Percentiles rank a stretch among this genome's conserved stretches.
Conservation (phyloP, 768 basidiomycete genomes). For the Tulasnella sp. region DNA sequence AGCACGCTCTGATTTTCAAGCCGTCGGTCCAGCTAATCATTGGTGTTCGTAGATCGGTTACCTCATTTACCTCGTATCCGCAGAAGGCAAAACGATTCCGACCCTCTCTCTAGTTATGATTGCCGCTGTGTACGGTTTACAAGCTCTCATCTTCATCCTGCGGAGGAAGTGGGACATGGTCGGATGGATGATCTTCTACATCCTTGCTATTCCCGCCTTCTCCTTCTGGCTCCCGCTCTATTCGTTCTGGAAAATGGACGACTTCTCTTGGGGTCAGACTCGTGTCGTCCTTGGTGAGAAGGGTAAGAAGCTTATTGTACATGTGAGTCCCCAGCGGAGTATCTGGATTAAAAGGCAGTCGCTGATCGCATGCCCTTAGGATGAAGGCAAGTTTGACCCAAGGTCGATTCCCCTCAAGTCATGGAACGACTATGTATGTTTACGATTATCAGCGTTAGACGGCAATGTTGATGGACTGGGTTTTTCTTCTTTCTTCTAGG, state of each 20-base stretch:
- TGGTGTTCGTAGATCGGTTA: conserved; percentile 64
- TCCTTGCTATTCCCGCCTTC: conserved; percentile 88
- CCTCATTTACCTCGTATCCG: conserved; percentile 76
- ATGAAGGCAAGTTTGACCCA: conserved; percentile 97
- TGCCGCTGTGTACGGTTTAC: conserved; percentile 89
- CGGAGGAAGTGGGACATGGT: conserved; percentile 98
- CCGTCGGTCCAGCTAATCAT: conserved; percentile 30
- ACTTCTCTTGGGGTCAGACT: conserved; percentile 94
- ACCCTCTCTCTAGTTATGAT: conserved; percentile 86
- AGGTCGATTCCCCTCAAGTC: conserved; percentile 89
- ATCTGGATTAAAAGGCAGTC: background rate
- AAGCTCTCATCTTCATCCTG: conserved; percentile 86
- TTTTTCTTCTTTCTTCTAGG: conserved; percentile 43
- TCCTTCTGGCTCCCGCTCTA: conserved; percentile 90
- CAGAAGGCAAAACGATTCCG: conserved; percentile 64
- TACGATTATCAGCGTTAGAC: background rate
- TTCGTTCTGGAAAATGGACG: conserved; percentile 98
- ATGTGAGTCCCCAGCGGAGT: conserved; percentile 53
- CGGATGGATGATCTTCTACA: conserved; percentile 96
- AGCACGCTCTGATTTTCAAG: conserved; percentile 40
- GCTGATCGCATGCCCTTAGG: conserved; percentile 46
- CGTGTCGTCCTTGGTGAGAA: conserved; percentile 90
- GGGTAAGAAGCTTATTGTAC: conserved; percentile 93
- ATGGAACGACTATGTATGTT: conserved; percentile 88
- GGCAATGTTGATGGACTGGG: conserved; percentile 8